Percentiles rank a stretch among this genome's conserved stretches.
These are phyloP conservation scores for Uronychia setigera DNA, from an alignment of 73 alveolate genomes.

Conservation along the genomic window DNA sequence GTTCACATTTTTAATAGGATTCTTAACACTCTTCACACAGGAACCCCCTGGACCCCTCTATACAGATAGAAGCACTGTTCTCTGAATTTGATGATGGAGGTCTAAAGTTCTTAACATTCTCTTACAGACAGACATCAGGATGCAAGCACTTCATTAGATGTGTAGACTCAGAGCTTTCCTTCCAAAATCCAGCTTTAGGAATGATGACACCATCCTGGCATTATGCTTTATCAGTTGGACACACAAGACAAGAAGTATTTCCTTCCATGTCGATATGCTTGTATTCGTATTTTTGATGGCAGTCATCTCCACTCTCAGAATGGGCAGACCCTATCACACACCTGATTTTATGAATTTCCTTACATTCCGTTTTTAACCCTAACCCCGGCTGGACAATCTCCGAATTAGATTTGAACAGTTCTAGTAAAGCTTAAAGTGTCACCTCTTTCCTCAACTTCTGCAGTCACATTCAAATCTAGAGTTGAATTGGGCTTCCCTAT, in stretches of 20 bases:
- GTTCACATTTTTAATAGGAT: neutral
- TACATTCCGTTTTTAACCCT: too few species aligned
- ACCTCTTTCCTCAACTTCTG: too few species aligned
- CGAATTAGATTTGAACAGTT: too few species aligned
- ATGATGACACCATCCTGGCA: neutral
- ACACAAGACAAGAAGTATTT: neutral
- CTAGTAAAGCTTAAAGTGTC: too few species aligned
- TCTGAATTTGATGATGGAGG: neutral
- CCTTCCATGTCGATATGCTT: neutral
- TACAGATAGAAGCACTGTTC: neutral
- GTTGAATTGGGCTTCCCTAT: too few species aligned
- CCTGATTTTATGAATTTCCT: too few species aligned
- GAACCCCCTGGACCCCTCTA: neutral
- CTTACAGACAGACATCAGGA: neutral
- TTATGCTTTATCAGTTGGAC: neutral
- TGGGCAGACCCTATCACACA: too few species aligned
- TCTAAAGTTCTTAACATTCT: too few species aligned
- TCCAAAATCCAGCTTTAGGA: neutral
- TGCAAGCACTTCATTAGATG: neutral
- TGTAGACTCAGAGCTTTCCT: neutral
- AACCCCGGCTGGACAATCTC: too few species aligned
- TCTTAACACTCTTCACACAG: neutral
- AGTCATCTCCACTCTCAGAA: conserved; percentile 2
- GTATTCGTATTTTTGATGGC: neutral
- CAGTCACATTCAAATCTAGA: too few species aligned